These are phyloP conservation scores for Ascochyta pisi DNA, from an alignment of 2,329 filamentous ascomycete species.

Conservation along the genomic window DNA sequence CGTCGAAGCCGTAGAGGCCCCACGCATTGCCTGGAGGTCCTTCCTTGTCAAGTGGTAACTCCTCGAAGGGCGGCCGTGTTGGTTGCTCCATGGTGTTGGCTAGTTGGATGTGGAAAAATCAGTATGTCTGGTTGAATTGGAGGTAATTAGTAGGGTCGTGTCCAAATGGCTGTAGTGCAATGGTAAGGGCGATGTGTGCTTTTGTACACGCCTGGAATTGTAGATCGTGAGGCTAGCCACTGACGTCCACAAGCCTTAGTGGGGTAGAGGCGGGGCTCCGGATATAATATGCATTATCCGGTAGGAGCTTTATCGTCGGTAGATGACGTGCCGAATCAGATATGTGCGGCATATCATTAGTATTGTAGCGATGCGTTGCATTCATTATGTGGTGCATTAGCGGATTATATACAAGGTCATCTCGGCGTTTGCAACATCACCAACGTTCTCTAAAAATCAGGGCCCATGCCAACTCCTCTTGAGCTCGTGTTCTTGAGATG, in stretches of 20 bases:
- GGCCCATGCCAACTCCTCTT: slow-evolving; percentile 49
- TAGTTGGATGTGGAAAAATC: not conserved
- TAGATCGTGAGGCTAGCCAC: slow-evolving; percentile 31
- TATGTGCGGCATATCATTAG: not conserved
- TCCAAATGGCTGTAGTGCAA: no score
- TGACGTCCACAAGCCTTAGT: slow-evolving; percentile 9
- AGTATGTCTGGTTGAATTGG: not conserved
- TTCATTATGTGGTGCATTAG: slow-evolving; percentile 17
- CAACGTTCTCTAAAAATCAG: slow-evolving; percentile 35
- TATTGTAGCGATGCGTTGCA: not conserved
- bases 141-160: not conserved
- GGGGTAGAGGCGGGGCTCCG: slow-evolving; percentile 18
- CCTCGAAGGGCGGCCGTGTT: slow-evolving; percentile 50
- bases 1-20: slow-evolving; percentile 60
- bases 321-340: slow-evolving; percentile 2
- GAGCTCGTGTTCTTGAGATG: slow-evolving; percentile 66
- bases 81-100: slow-evolving; percentile 25
- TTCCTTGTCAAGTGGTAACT: slow-evolving; percentile 58
- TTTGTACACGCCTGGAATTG: slow-evolving; percentile 30
- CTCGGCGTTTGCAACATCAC: slow-evolving; percentile 22
- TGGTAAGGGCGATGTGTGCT: not conserved
- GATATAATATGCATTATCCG: slow-evolving; percentile 13
- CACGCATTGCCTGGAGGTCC: slow-evolving; percentile 63
- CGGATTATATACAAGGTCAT: slow-evolving; percentile 17
- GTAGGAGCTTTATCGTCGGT: not conserved